Evolutionary conservation across 2,329 filamentous ascomycete species (phyloP).

Genomic region (Pezicula carpinea): DNA sequence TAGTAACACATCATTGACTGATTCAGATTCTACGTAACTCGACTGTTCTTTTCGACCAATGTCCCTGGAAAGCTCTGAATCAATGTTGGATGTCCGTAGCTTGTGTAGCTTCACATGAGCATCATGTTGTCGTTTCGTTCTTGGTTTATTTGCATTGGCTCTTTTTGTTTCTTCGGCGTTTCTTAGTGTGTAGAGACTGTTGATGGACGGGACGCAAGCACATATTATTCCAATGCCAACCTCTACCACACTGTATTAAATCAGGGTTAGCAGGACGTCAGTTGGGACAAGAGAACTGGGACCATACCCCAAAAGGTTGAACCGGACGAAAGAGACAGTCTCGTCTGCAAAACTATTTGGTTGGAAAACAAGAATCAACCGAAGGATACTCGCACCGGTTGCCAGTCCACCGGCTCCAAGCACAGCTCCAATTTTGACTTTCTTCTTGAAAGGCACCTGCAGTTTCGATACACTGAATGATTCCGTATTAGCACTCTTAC

Average conservation of each 20-base stretch:
- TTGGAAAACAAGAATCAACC: not conserved
- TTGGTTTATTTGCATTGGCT: too few species aligned
- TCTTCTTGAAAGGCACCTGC: constrained; percentile 24
- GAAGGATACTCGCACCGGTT: not conserved
- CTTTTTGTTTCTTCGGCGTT: too few species aligned
- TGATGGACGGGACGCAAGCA: constrained; percentile 24
- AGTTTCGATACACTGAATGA: constrained; percentile 20
- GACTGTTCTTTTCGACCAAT: too few species aligned
- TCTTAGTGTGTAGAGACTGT: constrained; percentile 12
- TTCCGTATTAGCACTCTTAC: too few species aligned
- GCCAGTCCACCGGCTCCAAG: constrained; percentile 10
- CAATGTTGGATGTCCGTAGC: too few species aligned
- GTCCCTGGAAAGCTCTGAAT: too few species aligned
- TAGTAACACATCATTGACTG: too few species aligned
- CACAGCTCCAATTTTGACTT: constrained; percentile 29
- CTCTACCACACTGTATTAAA: constrained; percentile 17
- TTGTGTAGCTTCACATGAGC: too few species aligned
- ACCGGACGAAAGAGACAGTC: not conserved
- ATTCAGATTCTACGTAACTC: too few species aligned
- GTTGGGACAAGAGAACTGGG: too few species aligned
- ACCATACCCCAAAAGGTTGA: constrained; percentile 11
- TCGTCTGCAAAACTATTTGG: not conserved
- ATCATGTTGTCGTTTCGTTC: too few species aligned
- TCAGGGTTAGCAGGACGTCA: constrained; percentile 21
- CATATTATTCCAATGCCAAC: constrained; percentile 24